These are phyloP conservation scores for Termitomyces sp. DNA, from an alignment of 768 basidiomycete genomes.

Conservation along the genomic window DNA sequence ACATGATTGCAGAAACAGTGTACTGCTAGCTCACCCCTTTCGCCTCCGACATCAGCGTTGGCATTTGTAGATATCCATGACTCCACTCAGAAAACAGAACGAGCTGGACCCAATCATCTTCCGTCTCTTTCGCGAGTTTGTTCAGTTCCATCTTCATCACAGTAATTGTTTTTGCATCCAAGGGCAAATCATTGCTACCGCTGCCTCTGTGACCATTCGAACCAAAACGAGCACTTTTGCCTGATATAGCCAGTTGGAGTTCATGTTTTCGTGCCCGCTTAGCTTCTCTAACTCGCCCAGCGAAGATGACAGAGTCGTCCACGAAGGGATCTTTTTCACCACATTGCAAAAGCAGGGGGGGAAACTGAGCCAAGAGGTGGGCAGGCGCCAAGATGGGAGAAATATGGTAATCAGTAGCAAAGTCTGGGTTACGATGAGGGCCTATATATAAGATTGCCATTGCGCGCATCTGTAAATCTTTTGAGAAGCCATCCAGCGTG, in stretches of 20 bases:
- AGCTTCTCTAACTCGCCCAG: conserved; percentile 90
- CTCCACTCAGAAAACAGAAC: conserved; percentile 95
- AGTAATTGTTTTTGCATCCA: conserved; percentile 25
- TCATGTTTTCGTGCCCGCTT: conserved; percentile 79
- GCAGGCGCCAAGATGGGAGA: conserved; percentile 90
- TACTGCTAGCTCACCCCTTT: conserved; percentile 38
- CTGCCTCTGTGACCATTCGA: conserved; percentile 59
- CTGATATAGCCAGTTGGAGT: conserved; percentile 53
- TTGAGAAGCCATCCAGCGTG: conserved; percentile 1
- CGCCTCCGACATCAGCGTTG: conserved; percentile 77
- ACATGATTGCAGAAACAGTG: neutral
- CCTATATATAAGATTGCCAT: conserved; percentile 99
- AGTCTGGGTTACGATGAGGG: conserved; percentile 89
- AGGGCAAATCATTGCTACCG: conserved; percentile 21
- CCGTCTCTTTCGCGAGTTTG: conserved; percentile 59
- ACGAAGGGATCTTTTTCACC: conserved; percentile 95
- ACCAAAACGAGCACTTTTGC: conserved; percentile 59
- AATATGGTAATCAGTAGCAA: conserved; percentile 91
- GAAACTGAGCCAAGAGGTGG: conserved; percentile 84
- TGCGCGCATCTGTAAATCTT: conserved; percentile 83
- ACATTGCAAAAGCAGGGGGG: conserved; percentile 88
- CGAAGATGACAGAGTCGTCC: conserved; percentile 96
- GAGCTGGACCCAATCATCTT: conserved; percentile 94
- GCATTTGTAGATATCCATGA: conserved; percentile 97
- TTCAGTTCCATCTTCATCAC: conserved; percentile 55